Percentiles rank a stretch among this genome's conserved stretches.
phyloP scores from a whole-genome alignment of 306 rosid genomes.

The Argentina anserina region DNA sequence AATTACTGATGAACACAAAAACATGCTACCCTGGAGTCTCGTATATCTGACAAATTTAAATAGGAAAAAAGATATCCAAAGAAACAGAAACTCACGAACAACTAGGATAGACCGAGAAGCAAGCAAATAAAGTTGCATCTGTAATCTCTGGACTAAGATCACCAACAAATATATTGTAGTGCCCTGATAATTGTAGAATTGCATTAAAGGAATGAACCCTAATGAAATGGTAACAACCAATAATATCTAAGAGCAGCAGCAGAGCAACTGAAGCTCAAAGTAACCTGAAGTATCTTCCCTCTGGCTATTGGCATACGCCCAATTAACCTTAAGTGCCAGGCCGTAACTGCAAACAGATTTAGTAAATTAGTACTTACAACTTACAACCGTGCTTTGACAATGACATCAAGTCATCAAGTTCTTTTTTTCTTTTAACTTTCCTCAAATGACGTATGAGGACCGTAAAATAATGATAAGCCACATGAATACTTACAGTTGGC shows the following conservation, averaged over 20 bases:
- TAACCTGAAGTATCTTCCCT: constrained; percentile 89
- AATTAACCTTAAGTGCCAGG: constrained; percentile 78
- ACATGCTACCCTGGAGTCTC: constrained; percentile 20
- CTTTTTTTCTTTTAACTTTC: neutral
- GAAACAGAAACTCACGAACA: constrained; percentile 65
- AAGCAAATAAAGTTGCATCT: constrained; percentile 77
- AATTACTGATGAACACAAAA: constrained; percentile 20
- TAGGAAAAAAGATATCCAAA: neutral
- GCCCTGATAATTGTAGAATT: constrained; percentile 59
- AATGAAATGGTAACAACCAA: constrained; percentile 8
- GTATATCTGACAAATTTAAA: constrained; percentile 12
- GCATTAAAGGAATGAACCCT: constrained; percentile 40
- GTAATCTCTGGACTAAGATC: constrained; percentile 95
- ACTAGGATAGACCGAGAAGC: constrained; percentile 70
- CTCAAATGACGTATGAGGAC: neutral
- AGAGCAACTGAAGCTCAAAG: constrained; percentile 11
- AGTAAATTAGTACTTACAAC: neutral
- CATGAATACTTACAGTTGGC: constrained; percentile 55
- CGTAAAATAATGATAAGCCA: neutral
- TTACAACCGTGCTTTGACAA: neutral
- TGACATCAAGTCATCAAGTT: neutral
- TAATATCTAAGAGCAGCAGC: constrained; percentile 14
- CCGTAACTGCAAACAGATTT: constrained; percentile 58
- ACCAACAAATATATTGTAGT: constrained; percentile 77
- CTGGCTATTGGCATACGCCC: constrained; percentile 92